Conservation (phyloP, 1,139 yeast genomes). For the Blastobotrys niveus region DNA sequence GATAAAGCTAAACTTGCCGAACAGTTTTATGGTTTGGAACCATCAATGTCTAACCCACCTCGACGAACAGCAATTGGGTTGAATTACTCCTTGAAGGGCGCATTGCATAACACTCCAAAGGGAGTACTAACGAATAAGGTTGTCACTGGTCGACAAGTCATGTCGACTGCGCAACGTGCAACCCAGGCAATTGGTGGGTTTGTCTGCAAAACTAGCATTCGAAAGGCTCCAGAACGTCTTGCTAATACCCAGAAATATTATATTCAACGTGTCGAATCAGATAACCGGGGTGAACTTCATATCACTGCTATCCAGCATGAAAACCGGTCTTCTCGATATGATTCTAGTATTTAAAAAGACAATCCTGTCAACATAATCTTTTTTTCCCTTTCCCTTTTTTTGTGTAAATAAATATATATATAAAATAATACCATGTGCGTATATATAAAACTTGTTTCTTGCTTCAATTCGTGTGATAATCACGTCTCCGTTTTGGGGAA, state of each 20-base stretch:
- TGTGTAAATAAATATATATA: too few relatives aligned
- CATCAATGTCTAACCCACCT: conserved; percentile 1
- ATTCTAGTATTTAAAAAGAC: too few relatives aligned
- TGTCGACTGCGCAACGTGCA: conserved; percentile 33
- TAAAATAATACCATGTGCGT: too few relatives aligned
- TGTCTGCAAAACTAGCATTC: conserved; percentile 27
- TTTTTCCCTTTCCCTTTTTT: too few relatives aligned
- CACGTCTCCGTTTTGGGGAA: conserved; percentile 27
- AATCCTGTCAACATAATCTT: too few relatives aligned
- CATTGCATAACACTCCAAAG: conserved; percentile 66
- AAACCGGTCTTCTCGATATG: not conserved
- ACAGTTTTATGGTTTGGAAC: not conserved
- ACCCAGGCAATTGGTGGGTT: conserved; percentile 77
- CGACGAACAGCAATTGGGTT: conserved; percentile 26
- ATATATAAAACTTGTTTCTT: not conserved
- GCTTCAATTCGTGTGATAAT: not conserved
- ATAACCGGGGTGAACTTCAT: conserved; percentile 1
- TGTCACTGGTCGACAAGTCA: conserved; percentile 65
- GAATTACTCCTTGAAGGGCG: conserved; percentile 59
- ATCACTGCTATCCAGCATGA: conserved; percentile 1
- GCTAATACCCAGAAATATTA: conserved; percentile 1
- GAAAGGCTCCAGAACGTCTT: not conserved
- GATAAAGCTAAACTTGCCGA: conserved; percentile 7
- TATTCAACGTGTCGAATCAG: conserved; percentile 7
- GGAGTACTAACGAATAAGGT: conserved; percentile 58